Evolutionary conservation across 495 filamentous ascomycete species (phyloP).

Genomic region (Clohesyomyces aquaticus): DNA sequence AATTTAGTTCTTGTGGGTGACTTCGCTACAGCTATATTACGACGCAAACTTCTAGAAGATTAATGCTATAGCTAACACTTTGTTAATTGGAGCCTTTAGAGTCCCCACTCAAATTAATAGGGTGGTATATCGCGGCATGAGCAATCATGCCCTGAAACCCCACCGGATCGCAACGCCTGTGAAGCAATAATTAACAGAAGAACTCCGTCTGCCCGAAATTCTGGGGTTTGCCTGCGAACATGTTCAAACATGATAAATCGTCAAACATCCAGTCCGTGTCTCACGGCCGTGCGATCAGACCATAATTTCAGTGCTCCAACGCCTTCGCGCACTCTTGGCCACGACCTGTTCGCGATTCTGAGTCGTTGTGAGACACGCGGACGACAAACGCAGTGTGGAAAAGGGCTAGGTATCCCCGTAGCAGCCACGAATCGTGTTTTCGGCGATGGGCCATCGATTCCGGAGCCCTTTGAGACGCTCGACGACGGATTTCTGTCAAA

Average conservation of each 20-base stretch:
- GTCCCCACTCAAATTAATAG: background rate
- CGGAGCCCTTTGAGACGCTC: background rate
- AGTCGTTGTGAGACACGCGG: slow-evolving; percentile 12
- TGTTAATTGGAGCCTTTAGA: background rate
- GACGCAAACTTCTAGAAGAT: slow-evolving; percentile 12
- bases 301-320: background rate
- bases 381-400: background rate
- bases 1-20: background rate
- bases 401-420: background rate
- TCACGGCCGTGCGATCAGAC: slow-evolving; percentile 5
- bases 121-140: background rate
- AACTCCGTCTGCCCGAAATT: slow-evolving; percentile 1
- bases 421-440: background rate
- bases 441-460: background rate
- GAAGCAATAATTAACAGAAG: background rate
- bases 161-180: background rate
- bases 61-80: slow-evolving; percentile 20
- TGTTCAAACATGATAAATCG: slow-evolving; percentile 28
- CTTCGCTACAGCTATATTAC: slow-evolving; percentile 9
- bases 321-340: background rate
- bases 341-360: slow-evolving; percentile 16
- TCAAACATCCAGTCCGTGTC: slow-evolving; percentile 13
- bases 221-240: slow-evolving; percentile 25
- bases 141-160: background rate
- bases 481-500: background rate